phyloP scores from a whole-genome alignment of 768 basidiomycete genomes.

The Auriscalpium microsporum region DNA sequence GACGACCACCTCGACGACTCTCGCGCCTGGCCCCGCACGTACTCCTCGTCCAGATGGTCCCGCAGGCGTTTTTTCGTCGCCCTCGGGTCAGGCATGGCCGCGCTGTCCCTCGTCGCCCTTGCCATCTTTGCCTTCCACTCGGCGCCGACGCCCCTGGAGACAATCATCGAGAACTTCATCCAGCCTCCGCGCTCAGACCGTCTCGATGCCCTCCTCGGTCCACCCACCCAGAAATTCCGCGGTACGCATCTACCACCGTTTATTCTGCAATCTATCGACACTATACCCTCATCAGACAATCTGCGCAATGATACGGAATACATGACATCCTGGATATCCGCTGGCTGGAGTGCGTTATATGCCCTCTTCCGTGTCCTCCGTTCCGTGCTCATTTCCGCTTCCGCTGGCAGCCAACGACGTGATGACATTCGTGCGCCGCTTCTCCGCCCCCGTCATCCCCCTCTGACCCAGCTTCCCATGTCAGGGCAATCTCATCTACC shows the following conservation, averaged over 20 bases:
- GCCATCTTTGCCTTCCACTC: background rate
- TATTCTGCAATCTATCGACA: too few species aligned
- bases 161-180: background rate
- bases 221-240: constrained; percentile 50
- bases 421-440: constrained; percentile 51
- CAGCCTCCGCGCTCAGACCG: background rate
- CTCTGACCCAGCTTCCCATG: background rate
- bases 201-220: constrained; percentile 26
- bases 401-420: constrained; percentile 74
- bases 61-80: background rate
- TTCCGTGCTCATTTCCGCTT: background rate
- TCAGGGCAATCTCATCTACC: constrained; percentile 33
- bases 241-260: constrained; percentile 23
- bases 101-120: background rate
- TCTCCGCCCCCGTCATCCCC: background rate
- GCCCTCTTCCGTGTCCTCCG: background rate
- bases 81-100: background rate
- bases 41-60: background rate
- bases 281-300: constrained; percentile 37
- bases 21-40: background rate
- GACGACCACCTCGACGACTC: background rate
- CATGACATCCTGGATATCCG: constrained; percentile 65
- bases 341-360: constrained; percentile 54
- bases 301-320: constrained; percentile 52
- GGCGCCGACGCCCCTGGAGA: background rate